These are phyloP conservation scores for Phenoliferia sp. DNA, from an alignment of 1,284 basidiomycete genomes.

Conservation along the genomic window DNA sequence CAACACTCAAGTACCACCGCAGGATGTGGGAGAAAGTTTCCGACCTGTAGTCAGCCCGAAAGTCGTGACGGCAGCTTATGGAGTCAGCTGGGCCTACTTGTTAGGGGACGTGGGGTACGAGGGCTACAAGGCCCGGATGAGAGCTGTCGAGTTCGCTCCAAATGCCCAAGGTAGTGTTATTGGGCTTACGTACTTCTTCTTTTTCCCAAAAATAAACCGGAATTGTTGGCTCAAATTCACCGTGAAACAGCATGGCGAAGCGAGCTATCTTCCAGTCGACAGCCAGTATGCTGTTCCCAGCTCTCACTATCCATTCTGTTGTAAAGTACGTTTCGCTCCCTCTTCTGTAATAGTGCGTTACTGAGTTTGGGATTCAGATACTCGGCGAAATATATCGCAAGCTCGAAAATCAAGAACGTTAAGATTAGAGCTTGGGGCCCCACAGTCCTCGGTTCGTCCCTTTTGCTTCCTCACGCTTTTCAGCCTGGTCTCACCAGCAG, in stretches of 20 bases:
- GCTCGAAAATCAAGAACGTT: slow-evolving; percentile 1
- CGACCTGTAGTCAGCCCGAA: slow-evolving; percentile 60
- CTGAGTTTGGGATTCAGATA: background rate
- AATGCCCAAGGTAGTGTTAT: background rate
- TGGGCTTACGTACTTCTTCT: background rate
- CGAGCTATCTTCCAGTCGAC: slow-evolving; percentile 55
- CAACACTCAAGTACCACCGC: background rate
- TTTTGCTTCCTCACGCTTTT: background rate
- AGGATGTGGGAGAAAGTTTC: background rate
- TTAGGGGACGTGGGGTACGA: slow-evolving; percentile 83
- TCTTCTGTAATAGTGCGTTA: background rate
- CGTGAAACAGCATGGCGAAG: slow-evolving; percentile 11
- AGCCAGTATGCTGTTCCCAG: background rate
- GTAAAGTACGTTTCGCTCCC: slow-evolving; percentile 17
- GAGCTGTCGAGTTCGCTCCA: background rate
- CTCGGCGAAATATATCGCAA: background rate
- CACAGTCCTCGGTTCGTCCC: slow-evolving; percentile 1
- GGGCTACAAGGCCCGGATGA: slow-evolving; percentile 42
- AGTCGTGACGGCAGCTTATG: slow-evolving; percentile 71
- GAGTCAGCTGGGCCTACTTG: slow-evolving; percentile 40
- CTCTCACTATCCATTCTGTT: slow-evolving; percentile 53
- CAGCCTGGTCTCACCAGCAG: background rate
- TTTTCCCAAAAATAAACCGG: background rate
- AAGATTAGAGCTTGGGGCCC: background rate
- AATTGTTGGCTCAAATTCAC: background rate